These are phyloP conservation scores for Periconia sp. DNA, from an alignment of 2,329 filamentous ascomycete genomes.

Conservation along the genomic window DNA sequence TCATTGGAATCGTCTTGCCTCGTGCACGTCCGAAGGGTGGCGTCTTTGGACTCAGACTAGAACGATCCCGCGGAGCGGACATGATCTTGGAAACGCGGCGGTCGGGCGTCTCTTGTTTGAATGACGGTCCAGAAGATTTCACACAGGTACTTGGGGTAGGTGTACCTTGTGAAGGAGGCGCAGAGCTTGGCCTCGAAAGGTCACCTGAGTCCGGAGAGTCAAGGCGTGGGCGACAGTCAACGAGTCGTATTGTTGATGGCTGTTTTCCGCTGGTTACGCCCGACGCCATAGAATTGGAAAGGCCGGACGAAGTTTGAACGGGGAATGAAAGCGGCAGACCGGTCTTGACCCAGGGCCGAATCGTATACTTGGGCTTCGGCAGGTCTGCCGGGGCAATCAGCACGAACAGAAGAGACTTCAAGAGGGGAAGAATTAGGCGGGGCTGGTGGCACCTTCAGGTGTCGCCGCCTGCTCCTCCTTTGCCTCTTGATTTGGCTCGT, in stretches of 20 bases:
- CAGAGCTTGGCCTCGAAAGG: slow-evolving; percentile 4
- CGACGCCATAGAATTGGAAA: slow-evolving; percentile 10
- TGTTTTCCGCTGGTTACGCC: background rate
- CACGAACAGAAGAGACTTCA: too few relatives aligned
- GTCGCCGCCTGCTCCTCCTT: slow-evolving; percentile 33
- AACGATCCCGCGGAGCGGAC: slow-evolving; percentile 13
- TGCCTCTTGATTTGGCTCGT: slow-evolving; percentile 26
- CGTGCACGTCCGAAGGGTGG: slow-evolving; percentile 21
- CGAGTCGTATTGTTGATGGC: slow-evolving; percentile 15
- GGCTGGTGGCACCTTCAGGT: slow-evolving; percentile 42
- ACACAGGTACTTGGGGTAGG: slow-evolving; percentile 10
- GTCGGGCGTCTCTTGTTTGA: slow-evolving; percentile 8
- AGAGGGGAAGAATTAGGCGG: slow-evolving; percentile 32
- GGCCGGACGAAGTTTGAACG: slow-evolving; percentile 12
- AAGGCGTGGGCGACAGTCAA: slow-evolving; percentile 5
- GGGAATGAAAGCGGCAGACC: slow-evolving; percentile 25
- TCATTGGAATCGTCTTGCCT: slow-evolving; percentile 22
- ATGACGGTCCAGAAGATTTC: slow-evolving; percentile 1
- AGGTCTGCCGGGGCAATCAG: slow-evolving; percentile 32
- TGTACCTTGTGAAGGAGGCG: background rate
- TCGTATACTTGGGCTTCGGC: slow-evolving; percentile 24
- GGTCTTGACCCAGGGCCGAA: slow-evolving; percentile 38
- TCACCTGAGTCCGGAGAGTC: background rate
- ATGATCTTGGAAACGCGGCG: slow-evolving; percentile 16
- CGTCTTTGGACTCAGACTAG: slow-evolving; percentile 14